These are phyloP conservation scores for Lachancea sp. DNA, from an alignment of 805 yeast species.

Conservation along the genomic window DNA sequence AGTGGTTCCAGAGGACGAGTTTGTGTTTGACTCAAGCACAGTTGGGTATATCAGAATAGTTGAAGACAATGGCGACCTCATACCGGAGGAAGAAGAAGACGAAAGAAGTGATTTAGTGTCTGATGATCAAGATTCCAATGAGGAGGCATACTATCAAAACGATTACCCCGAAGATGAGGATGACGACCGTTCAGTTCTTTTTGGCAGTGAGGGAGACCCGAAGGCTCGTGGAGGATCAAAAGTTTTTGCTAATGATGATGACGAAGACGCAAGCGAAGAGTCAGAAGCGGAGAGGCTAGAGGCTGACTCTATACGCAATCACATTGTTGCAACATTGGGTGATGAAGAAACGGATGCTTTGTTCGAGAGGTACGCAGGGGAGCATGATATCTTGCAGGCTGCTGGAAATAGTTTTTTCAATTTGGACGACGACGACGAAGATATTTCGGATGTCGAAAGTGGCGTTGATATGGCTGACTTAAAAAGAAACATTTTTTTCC, in stretches of 20 bases:
- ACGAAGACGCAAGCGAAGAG: neutral
- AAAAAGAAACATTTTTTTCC: conserved; percentile 48
- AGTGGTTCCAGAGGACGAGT: conserved; percentile 51
- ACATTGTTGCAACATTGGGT: conserved; percentile 2
- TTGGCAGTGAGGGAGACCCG: conserved; percentile 33
- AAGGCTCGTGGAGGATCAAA: conserved; percentile 13
- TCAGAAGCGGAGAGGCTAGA: conserved; percentile 4
- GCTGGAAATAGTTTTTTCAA: conserved; percentile 21
- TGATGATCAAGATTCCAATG: conserved; percentile 82
- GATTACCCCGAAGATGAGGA: conserved; percentile 96
- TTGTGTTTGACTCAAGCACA: conserved; percentile 27
- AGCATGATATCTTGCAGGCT: conserved; percentile 21
- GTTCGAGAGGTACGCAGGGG: conserved; percentile 20
- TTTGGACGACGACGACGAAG: conserved; percentile 9
- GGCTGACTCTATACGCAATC: conserved; percentile 4
- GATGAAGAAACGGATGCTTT: conserved; percentile 11
- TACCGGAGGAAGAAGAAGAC: conserved; percentile 34
- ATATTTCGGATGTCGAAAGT: conserved; percentile 12
- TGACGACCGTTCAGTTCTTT: conserved; percentile 40
- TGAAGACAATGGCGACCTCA: conserved; percentile 33
- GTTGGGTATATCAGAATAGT: conserved; percentile 40
- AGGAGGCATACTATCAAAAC: conserved; percentile 85
- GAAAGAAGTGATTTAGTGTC: conserved; percentile 41
- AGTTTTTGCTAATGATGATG: neutral
- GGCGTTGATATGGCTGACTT: conserved; percentile 11